Base-by-base conservation (phyloP, 306 rosid genomes). In the Vigna hirtella region DNA sequence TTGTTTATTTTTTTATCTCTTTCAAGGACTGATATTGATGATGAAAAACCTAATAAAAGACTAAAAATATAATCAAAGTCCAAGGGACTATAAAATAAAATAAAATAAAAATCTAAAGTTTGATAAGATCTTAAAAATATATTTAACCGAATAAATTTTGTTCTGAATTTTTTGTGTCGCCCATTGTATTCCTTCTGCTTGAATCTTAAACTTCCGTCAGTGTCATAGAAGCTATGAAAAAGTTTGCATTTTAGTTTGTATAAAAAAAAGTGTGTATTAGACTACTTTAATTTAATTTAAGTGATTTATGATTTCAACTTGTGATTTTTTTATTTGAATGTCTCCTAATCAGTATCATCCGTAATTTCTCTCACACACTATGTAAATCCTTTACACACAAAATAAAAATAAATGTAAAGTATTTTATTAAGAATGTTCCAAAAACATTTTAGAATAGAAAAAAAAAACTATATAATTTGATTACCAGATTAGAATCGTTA, bases 81-180 rank as follows among this genome's bases (percentile, higher is more conserved):
- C 12, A 45, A 4, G 15, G 3, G 15, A 45, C 16, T 2, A 55
- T 2, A 20, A 20, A 55, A 55, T 15, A 13, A 20, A 55, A 55
- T 15, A 13, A 12, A 53, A 53, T 16, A n/a, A 51, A 1, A 12
- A 11, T 42, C 4, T 55, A 7, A 55, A 53, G 4, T 53, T 53
- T 53, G 2, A 53, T 18, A 15, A 52, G 58, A 52, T 5, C 14
- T 52, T 53, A 2, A 53, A 53, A 18, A 53, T 53, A 53, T 18
- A 53, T 53, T 53, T 53, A 53, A 9, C 5, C 28, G 26, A 0
- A 56, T 68, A 43, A 53, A 49, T 70, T 70, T 48, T 79, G 52
- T 59, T 20, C 6, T 49, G n/a, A 7, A 9, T 32, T 14, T 66
- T 59, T 47, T 50, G 49, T 56, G 11, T 45, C 9, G 12, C 40